Percentiles rank a stretch among this genome's conserved stretches.
These are phyloP conservation scores for Pseudonectria foliicola DNA, from an alignment of 2,329 filamentous ascomycete genomes.

Conservation along the genomic window DNA sequence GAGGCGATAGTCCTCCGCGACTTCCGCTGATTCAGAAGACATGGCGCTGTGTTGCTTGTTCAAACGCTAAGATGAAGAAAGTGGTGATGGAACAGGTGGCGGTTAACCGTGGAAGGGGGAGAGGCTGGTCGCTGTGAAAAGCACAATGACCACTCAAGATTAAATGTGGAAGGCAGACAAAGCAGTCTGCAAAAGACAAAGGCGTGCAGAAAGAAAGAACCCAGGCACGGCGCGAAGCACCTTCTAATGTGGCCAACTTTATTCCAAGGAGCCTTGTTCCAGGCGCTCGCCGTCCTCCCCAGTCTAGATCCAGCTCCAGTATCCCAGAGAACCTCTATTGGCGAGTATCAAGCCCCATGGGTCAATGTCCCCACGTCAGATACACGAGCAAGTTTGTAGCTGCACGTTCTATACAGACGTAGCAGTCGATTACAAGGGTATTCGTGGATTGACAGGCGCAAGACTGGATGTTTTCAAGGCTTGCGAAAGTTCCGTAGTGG, in stretches of 20 bases:
- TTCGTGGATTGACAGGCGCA: constrained; percentile 3
- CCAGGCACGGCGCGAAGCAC: constrained; percentile 15
- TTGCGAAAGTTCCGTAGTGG: too few species aligned
- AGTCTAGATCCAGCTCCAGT: constrained; percentile 18
- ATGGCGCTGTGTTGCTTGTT: constrained; percentile 27
- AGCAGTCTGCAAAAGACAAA: constrained; percentile 5
- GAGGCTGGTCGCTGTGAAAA: constrained; percentile 2
- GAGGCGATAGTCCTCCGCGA: constrained; percentile 90
- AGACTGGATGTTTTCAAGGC: too few species aligned
- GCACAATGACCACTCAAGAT: constrained; percentile 3
- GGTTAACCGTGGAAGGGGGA: constrained; percentile 9
- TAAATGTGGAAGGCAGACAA: constrained; percentile 4
- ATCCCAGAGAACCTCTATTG: constrained; percentile 15
- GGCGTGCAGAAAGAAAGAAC: constrained; percentile 8
- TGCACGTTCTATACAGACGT: constrained; percentile 6
- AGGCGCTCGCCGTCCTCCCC: constrained; percentile 13
- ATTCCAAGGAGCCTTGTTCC: constrained; percentile 23
- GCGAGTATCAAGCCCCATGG: constrained; percentile 13
- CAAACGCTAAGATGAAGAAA: constrained; percentile 7
- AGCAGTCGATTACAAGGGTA: constrained; percentile 6
- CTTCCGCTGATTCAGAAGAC: constrained; percentile 63
- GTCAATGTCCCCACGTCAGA: constrained; percentile 14
- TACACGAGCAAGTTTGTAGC: constrained; percentile 8
- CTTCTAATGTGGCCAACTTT: constrained; percentile 21
- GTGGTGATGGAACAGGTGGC: constrained; percentile 4